phyloP scores from a whole-genome alignment of 2,329 filamentous ascomycete species.

The Colletotrichum destructivum region DNA sequence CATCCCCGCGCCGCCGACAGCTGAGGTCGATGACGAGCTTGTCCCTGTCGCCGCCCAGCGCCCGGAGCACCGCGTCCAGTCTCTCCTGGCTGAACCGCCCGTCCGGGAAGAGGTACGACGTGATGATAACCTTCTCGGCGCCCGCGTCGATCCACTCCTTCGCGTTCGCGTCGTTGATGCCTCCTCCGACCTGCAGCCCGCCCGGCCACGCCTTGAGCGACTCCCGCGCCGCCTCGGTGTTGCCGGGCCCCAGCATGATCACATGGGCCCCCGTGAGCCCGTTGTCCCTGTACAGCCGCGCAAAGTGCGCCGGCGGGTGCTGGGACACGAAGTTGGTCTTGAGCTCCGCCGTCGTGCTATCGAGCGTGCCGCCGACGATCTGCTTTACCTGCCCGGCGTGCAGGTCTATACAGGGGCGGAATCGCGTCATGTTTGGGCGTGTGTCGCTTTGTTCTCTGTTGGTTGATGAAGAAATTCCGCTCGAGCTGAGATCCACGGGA shows the following conservation, averaged over 20 bases:
- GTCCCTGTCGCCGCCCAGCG: constrained; percentile 80
- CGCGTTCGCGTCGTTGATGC: constrained; percentile 90
- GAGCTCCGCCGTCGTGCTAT: constrained; percentile 74
- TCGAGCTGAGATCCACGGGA: constrained; percentile 2
- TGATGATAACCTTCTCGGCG: constrained; percentile 96
- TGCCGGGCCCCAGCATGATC: constrained; percentile 94
- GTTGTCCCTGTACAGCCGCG: constrained; percentile 84
- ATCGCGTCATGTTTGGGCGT: constrained; percentile 81
- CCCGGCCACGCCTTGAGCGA: constrained; percentile 84
- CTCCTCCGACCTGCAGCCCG: constrained; percentile 92
- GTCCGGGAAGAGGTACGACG: constrained; percentile 91
- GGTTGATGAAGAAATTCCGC: constrained; percentile 16
- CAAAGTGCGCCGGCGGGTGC: constrained; percentile 86
- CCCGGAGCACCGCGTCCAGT: constrained; percentile 80
- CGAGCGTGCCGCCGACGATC: constrained; percentile 95
- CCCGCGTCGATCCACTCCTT: constrained; percentile 88
- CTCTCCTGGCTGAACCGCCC: constrained; percentile 85
- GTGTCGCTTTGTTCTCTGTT: background rate
- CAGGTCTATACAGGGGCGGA: constrained; percentile 96
- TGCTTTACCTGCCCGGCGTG: constrained; percentile 99
- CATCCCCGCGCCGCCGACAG: constrained; percentile 80
- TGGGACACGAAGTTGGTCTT: constrained; percentile 95
- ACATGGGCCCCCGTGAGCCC: constrained; percentile 87
- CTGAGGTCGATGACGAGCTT: constrained; percentile 96
- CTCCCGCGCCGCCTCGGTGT: constrained; percentile 83